Evolutionary conservation across 441 rosid genomes (phyloP).

Genomic region (Viola pubescens): DNA sequence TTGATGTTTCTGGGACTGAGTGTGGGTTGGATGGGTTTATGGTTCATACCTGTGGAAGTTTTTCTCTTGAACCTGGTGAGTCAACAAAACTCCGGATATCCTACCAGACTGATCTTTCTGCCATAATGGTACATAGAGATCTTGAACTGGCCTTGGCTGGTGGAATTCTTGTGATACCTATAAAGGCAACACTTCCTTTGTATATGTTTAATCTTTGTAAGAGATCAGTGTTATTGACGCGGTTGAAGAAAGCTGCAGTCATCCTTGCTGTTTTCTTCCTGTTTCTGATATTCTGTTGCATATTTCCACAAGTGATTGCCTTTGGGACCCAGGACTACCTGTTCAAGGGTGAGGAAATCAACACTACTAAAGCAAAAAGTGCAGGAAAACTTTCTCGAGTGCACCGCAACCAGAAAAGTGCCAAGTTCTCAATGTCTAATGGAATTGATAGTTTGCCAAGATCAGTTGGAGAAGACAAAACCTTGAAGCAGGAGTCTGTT

Average conservation of each 20-base stretch:
- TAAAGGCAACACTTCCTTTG: conserved; percentile 62
- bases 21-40: conserved; percentile 50
- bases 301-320: conserved; percentile 31
- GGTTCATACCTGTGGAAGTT: conserved; percentile 48
- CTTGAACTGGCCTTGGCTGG: conserved; percentile 51
- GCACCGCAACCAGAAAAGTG: conserved; percentile 21
- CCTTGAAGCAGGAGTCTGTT: conserved; percentile 22
- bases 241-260: conserved; percentile 44
- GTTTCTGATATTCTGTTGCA: conserved; percentile 38
- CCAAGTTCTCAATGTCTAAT: conserved; percentile 28
- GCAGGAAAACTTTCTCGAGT: conserved; percentile 27
- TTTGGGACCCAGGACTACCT: conserved; percentile 31
- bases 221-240: conserved; percentile 52
- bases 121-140: conserved; percentile 39
- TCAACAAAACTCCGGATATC: conserved; percentile 51
- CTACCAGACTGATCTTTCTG: conserved; percentile 46
- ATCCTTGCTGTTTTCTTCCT: conserved; percentile 39
- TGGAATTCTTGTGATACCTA: conserved; percentile 58
- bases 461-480: conserved; percentile 32
- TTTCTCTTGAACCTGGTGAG: conserved; percentile 57
- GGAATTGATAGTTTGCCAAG: conserved; percentile 37
- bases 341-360: conserved; percentile 32
- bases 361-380: conserved; percentile 16
- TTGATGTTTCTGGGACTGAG: conserved; percentile 48
- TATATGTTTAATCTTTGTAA: conserved; percentile 52